phyloP scores from a whole-genome alignment of 1,139 yeast species.

The Groenewaldozyma auringiensis region DNA sequence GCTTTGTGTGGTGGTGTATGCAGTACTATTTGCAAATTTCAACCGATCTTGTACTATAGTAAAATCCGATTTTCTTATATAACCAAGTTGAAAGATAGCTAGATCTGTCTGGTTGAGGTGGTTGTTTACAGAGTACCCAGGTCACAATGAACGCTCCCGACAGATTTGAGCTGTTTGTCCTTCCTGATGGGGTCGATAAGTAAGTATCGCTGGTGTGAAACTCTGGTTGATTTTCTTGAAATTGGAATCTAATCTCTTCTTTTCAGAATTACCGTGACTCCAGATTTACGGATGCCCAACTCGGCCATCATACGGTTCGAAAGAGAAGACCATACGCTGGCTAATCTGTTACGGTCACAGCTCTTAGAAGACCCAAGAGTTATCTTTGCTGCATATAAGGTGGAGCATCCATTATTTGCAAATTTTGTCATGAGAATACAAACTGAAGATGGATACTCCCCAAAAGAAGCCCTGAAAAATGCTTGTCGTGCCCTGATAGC shows the following conservation, averaged over 20 bases:
- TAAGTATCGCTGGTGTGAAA: too few species aligned
- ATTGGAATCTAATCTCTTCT: too few species aligned
- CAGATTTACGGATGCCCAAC: constrained; percentile 92
- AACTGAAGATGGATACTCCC: constrained; percentile 90
- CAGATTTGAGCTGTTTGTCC: constrained; percentile 88
- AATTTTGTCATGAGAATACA: constrained; percentile 89
- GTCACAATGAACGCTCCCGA: constrained; percentile 97
- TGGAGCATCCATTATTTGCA: constrained; percentile 96
- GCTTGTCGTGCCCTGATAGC: constrained; percentile 81
- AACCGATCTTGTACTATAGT: too few species aligned
- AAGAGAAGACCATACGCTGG: constrained; percentile 95
- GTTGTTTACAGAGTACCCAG: too few species aligned
- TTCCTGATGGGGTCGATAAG: constrained; percentile 92
- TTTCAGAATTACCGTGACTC: constrained; percentile 67
- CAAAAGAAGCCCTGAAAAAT: constrained; percentile 79
- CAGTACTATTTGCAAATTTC: neutral
- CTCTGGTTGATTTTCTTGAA: too few species aligned
- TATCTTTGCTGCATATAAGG: constrained; percentile 91
- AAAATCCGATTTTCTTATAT: too few species aligned
- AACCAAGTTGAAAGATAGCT: too few species aligned
- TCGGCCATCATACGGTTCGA: constrained; percentile 90
- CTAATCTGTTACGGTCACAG: constrained; percentile 80
- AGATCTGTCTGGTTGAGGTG: too few species aligned
- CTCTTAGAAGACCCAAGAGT: constrained; percentile 80
- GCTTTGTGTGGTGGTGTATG: neutral